A percentile compares a stretch with the other conserved stretches of the same genome.
These are phyloP conservation scores for Amanita fuliginea DNA, from an alignment of 768 basidiomycete genomes.

Conservation along the genomic window DNA sequence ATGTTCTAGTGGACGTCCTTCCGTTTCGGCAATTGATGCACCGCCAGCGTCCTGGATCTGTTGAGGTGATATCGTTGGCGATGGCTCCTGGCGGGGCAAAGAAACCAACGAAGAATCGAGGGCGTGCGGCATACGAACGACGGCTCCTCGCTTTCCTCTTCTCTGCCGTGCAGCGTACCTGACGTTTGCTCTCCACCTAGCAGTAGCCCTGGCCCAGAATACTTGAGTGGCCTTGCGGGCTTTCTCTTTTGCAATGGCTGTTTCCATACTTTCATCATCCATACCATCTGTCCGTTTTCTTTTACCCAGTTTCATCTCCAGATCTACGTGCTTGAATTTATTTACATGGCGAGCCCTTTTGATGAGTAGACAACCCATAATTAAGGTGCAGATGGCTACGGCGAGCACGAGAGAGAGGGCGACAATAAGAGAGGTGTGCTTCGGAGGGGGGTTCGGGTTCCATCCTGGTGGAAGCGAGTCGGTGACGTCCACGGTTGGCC, in stretches of 20 bases:
- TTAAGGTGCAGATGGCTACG: slow-evolving; percentile 45
- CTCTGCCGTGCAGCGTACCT: slow-evolving; percentile 52
- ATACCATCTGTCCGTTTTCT: slow-evolving; percentile 14
- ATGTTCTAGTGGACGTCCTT: not conserved
- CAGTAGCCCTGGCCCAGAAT: slow-evolving; percentile 54
- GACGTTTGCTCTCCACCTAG: slow-evolving; percentile 58
- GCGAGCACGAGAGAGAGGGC: slow-evolving; percentile 55
- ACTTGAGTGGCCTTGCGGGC: slow-evolving; percentile 41
- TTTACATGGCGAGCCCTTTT: slow-evolving; percentile 28
- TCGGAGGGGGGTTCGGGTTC: slow-evolving; percentile 18
- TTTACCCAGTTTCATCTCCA: slow-evolving; percentile 36
- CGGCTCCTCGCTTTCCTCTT: slow-evolving; percentile 27
- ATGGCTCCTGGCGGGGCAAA: not conserved
- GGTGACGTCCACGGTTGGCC: slow-evolving; percentile 17
- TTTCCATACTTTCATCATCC: slow-evolving; percentile 12
- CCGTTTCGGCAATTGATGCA: not conserved
- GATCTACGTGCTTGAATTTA: slow-evolving; percentile 27
- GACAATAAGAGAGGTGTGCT: slow-evolving; percentile 38
- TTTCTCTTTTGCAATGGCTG: slow-evolving; percentile 32
- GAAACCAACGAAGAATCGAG: slow-evolving; percentile 15
- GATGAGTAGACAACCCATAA: slow-evolving; percentile 53
- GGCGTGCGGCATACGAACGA: slow-evolving; percentile 15
- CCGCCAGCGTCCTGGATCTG: not conserved
- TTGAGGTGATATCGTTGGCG: slow-evolving; percentile 7
- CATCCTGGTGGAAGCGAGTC: slow-evolving; percentile 46